These are phyloP conservation scores for Forsythia viridissima DNA, from an alignment of 257 asterid species.

Conservation along the genomic window DNA sequence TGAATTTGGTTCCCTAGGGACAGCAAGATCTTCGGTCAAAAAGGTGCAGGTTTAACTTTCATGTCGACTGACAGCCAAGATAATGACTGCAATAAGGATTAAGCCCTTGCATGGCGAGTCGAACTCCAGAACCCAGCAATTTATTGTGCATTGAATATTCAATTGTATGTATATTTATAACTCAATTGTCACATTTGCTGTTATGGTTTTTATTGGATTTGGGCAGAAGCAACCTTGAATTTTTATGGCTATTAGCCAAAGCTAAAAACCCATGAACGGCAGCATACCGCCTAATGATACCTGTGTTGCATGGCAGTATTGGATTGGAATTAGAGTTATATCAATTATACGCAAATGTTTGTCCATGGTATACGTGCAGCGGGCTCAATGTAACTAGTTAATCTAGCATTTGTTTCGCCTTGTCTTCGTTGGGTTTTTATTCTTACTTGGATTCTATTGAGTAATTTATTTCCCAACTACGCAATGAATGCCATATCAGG, in stretches of 20 bases:
- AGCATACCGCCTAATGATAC: too few species aligned
- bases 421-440: not conserved
- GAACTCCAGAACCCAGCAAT: not conserved
- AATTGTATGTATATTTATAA: not conserved
- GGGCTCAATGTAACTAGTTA: too few species aligned
- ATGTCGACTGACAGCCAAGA: not conserved
- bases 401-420: too few species aligned
- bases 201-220: not conserved
- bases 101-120: not conserved
- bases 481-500: too few species aligned
- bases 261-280: not conserved
- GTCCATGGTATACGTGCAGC: too few species aligned
- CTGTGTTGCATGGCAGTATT: too few species aligned
- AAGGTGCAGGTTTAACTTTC: not conserved
- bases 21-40: not conserved
- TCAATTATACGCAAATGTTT: not conserved
- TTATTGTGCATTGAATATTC: not conserved
- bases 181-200: not conserved
- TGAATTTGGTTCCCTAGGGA: not conserved
- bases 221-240: not conserved
- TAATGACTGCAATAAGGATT: not conserved
- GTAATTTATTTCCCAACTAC: too few species aligned
- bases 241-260: not conserved
- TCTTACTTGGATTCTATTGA: not conserved
- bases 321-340: not conserved